These are phyloP conservation scores for Linnemannia schmuckeri DNA, from an alignment of 192 early-diverging fungal genomes.

Conservation along the genomic window DNA sequence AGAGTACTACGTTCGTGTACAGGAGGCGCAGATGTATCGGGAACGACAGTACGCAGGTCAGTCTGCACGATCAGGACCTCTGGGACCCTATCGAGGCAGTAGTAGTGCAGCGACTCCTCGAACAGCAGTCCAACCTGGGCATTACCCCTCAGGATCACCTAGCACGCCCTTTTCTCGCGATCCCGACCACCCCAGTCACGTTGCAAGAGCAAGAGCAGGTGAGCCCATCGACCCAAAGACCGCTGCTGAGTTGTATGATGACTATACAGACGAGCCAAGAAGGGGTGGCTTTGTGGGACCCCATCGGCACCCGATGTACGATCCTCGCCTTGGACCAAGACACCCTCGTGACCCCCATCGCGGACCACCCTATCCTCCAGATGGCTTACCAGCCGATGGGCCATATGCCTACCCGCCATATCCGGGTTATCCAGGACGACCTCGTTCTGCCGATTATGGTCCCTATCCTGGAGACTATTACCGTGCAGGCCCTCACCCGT, in stretches of 20 bases:
- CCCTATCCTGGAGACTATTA: slow-evolving; percentile 15
- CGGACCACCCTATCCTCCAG: neutral
- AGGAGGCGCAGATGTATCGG: neutral
- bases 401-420: slow-evolving; percentile 6
- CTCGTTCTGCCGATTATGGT: slow-evolving; percentile 1
- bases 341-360: neutral
- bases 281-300: neutral
- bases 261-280: neutral
- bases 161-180: neutral
- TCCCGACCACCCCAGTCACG: neutral
- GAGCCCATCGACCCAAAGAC: neutral
- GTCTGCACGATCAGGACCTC: neutral
- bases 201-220: neutral
- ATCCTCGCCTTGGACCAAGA: slow-evolving; percentile 8
- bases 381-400: neutral
- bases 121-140: neutral
- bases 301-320: neutral
- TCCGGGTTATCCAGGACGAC: neutral
- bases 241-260: neutral
- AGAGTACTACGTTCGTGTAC: neutral
- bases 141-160: neutral
- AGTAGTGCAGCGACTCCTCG: neutral
- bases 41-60: slow-evolving; percentile 2
- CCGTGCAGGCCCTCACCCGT: slow-evolving; percentile 7
- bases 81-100: neutral